phyloP scores from a whole-genome alignment of 139 green algal genomes.

The Chlamydomonas sphaeroides region DNA sequence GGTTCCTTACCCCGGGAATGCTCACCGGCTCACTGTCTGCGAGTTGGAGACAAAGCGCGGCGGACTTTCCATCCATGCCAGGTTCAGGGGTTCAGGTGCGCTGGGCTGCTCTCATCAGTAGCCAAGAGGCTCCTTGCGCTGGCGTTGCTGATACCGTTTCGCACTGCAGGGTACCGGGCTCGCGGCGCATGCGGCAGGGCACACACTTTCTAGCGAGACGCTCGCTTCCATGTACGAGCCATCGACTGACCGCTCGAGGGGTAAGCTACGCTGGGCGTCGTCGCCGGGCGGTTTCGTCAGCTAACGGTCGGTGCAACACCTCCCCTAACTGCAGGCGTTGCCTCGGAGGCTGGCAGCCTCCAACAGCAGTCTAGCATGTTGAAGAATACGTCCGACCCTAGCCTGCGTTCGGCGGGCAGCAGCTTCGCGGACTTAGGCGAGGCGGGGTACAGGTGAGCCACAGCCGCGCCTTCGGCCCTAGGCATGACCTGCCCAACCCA shows the following conservation, averaged over 20 bases:
- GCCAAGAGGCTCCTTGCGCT: too few species aligned
- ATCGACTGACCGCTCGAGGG: constrained; percentile 30
- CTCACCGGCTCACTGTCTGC: neutral
- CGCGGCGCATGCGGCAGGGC: neutral
- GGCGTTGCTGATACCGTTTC: too few species aligned
- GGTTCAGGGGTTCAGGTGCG: too few species aligned
- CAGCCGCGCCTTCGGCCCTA: too few species aligned
- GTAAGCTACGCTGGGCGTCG: neutral
- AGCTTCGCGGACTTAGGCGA: constrained; percentile 22
- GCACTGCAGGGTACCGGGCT: too few species aligned
- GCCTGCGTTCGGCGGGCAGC: constrained; percentile 14
- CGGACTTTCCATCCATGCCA: too few species aligned
- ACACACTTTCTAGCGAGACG: constrained; percentile 34
- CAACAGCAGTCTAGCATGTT: constrained; percentile 37
- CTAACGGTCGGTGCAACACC: neutral
- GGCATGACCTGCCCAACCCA: too few species aligned
- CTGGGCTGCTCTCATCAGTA: too few species aligned
- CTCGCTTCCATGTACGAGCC: constrained; percentile 35
- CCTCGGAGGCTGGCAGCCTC: constrained; percentile 17
- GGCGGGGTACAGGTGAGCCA: neutral
- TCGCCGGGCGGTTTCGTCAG: too few species aligned
- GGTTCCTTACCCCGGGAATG: constrained; percentile 3
- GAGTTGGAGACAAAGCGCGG: constrained; percentile 13
- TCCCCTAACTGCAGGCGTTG: constrained; percentile 3
- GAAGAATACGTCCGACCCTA: constrained; percentile 32